These are phyloP conservation scores for Sarocladiaceae sp. DNA, from an alignment of 2,329 filamentous ascomycete genomes.

Conservation along the genomic window DNA sequence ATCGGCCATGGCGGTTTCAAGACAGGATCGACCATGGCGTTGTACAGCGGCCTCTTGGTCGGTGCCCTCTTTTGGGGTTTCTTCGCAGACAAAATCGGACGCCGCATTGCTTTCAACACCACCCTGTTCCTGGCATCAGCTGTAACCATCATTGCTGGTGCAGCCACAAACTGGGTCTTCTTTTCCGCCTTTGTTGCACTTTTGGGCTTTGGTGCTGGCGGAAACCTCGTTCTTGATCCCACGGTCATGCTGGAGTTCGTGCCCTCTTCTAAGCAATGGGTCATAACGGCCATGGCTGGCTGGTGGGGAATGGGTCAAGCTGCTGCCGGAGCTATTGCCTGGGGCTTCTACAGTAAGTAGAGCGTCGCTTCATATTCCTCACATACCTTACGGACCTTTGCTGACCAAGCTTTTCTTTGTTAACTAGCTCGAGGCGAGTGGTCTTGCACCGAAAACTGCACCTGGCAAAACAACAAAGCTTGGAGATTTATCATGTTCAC, in stretches of 20 bases:
- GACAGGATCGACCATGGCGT: slow-evolving; percentile 1
- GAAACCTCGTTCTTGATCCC: slow-evolving; percentile 59
- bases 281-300: slow-evolving; percentile 53
- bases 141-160: slow-evolving; percentile 56
- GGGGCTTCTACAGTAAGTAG: slow-evolving; percentile 21
- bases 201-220: slow-evolving; percentile 54
- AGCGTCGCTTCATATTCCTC: slow-evolving; percentile 23
- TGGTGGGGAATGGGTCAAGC: slow-evolving; percentile 33
- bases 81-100: slow-evolving; percentile 55
- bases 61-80: slow-evolving; percentile 60
- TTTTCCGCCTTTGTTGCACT: slow-evolving; percentile 54
- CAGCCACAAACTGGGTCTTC: slow-evolving; percentile 52
- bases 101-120: slow-evolving; percentile 57
- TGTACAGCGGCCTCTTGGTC: slow-evolving; percentile 29
- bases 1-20: slow-evolving; percentile 25
- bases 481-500: slow-evolving; percentile 46
- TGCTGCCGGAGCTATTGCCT: slow-evolving; percentile 38
- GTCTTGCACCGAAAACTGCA: slow-evolving; percentile 29
- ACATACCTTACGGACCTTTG: slow-evolving; percentile 5
- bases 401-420: neutral
- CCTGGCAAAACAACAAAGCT: slow-evolving; percentile 38
- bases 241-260: slow-evolving; percentile 40
- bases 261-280: slow-evolving; percentile 52
- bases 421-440: neutral
- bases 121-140: slow-evolving; percentile 52